phyloP scores from a whole-genome alignment of 2,329 filamentous ascomycete genomes.

The Zymoseptoria passerinii region DNA sequence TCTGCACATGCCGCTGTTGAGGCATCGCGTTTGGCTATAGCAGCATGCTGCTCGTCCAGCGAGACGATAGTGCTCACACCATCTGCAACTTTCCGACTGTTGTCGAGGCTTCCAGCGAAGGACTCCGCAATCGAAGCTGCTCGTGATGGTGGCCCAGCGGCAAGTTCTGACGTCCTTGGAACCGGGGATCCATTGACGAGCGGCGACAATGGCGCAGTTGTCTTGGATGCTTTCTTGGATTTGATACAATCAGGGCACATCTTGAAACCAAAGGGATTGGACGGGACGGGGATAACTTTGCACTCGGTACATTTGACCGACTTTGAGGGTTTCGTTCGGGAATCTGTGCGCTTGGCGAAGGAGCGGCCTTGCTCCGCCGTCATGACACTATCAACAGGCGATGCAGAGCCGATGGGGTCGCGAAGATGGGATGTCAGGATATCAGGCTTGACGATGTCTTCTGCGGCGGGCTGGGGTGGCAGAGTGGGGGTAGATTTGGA shows the following conservation, averaged over 20 bases:
- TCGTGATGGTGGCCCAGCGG: neutral
- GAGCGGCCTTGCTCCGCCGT: neutral
- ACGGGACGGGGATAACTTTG: conserved; percentile 1
- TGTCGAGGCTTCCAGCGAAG: neutral
- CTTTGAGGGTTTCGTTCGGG: neutral
- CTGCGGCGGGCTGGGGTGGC: neutral
- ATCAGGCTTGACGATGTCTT: neutral
- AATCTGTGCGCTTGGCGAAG: neutral
- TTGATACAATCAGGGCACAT: neutral
- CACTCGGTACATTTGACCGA: neutral
- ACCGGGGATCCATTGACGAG: neutral
- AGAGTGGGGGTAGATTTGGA: neutral
- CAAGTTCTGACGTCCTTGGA: neutral
- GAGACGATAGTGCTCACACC: neutral
- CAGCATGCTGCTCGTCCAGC: neutral
- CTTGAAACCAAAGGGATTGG: conserved; percentile 3
- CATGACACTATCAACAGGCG: conserved; percentile 10
- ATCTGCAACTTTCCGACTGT: neutral
- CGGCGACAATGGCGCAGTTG: neutral
- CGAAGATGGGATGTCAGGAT: neutral
- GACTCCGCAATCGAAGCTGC: neutral
- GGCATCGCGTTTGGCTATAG: neutral
- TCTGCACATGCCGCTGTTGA: neutral
- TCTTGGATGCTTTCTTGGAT: neutral
- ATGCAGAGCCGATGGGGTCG: conserved; percentile 1